phyloP scores from a whole-genome alignment of 106 monocot species.

The Platanthera zijinensis region DNA sequence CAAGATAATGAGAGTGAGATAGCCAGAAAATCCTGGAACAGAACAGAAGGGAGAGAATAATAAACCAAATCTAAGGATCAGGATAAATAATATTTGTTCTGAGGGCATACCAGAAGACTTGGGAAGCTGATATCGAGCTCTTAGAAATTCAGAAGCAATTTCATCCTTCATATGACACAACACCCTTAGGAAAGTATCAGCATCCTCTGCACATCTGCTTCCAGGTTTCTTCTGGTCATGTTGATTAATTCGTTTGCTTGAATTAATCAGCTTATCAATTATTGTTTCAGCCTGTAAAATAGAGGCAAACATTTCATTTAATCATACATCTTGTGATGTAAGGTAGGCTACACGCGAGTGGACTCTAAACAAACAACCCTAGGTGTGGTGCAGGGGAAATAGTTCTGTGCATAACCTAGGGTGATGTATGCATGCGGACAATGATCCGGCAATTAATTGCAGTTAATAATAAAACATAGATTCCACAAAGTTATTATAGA shows the following conservation, averaged over 20 bases:
- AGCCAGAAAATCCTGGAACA: too few relatives aligned
- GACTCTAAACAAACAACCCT: too few relatives aligned
- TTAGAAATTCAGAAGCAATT: slow-evolving; percentile 64
- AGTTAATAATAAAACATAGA: too few relatives aligned
- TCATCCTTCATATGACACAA: slow-evolving; percentile 76
- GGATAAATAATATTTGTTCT: background rate
- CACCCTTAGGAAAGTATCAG: slow-evolving; percentile 54
- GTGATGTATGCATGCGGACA: too few relatives aligned
- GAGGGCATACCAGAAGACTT: slow-evolving; percentile 56
- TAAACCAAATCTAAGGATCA: slow-evolving; percentile 5
- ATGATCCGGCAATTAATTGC: too few relatives aligned
- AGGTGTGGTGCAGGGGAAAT: too few relatives aligned
- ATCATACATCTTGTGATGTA: background rate
- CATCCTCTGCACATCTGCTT: slow-evolving; percentile 37
- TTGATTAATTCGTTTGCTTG: slow-evolving; percentile 38
- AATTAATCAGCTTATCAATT: slow-evolving; percentile 57
- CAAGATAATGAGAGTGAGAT: too few relatives aligned
- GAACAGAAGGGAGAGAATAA: too few relatives aligned
- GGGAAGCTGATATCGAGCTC: slow-evolving; percentile 61
- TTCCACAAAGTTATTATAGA: too few relatives aligned
- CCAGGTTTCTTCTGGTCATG: slow-evolving; percentile 13
- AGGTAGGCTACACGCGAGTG: too few relatives aligned
- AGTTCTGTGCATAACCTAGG: too few relatives aligned
- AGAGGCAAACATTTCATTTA: slow-evolving; percentile 4
- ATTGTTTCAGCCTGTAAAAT: slow-evolving; percentile 44